These are phyloP conservation scores for Aspergillus steynii DNA, from an alignment of 495 filamentous ascomycete species.

Conservation along the genomic window DNA sequence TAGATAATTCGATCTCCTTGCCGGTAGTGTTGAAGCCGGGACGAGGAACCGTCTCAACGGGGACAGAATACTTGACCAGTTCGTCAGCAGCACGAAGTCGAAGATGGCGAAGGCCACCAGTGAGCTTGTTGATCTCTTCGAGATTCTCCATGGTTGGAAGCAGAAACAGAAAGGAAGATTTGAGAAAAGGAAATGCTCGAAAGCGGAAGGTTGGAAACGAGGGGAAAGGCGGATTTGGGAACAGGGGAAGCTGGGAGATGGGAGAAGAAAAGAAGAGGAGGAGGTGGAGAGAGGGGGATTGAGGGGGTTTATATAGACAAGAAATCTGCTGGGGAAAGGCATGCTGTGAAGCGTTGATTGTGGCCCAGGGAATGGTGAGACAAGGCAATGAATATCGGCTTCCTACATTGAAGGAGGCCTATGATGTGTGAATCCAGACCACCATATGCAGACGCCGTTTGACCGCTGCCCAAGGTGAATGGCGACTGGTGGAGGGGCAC, in stretches of 20 bases:
- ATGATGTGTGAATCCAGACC: slow-evolving; percentile 16
- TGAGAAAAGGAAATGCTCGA: slow-evolving; percentile 5
- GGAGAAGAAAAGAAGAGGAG: slow-evolving; percentile 9
- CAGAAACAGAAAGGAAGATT: not conserved
- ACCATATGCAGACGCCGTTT: slow-evolving; percentile 16
- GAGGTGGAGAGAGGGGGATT: slow-evolving; percentile 3
- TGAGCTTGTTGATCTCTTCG: slow-evolving; percentile 21
- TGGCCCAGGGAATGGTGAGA: slow-evolving; percentile 15
- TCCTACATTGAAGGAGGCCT: slow-evolving; percentile 15
- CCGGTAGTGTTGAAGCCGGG: slow-evolving; percentile 59
- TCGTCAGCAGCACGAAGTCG: slow-evolving; percentile 27
- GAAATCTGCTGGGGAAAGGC: slow-evolving; percentile 7
- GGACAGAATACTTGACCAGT: slow-evolving; percentile 29
- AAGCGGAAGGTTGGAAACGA: not conserved
- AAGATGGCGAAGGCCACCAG: slow-evolving; percentile 29
- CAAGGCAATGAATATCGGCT: slow-evolving; percentile 21
- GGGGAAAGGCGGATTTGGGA: not conserved
- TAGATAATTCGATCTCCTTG: slow-evolving; percentile 52
- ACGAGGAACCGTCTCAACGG: slow-evolving; percentile 36
- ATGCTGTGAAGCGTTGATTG: slow-evolving; percentile 17
- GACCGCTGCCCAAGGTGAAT: slow-evolving; percentile 13
- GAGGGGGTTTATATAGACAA: slow-evolving; percentile 11
- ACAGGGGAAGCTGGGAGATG: not conserved
- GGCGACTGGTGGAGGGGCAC: not conserved
- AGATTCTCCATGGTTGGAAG: slow-evolving; percentile 22